Evolutionary conservation across 2,329 filamentous ascomycete genomes (phyloP).

Genomic region (Endothia cerciana): DNA sequence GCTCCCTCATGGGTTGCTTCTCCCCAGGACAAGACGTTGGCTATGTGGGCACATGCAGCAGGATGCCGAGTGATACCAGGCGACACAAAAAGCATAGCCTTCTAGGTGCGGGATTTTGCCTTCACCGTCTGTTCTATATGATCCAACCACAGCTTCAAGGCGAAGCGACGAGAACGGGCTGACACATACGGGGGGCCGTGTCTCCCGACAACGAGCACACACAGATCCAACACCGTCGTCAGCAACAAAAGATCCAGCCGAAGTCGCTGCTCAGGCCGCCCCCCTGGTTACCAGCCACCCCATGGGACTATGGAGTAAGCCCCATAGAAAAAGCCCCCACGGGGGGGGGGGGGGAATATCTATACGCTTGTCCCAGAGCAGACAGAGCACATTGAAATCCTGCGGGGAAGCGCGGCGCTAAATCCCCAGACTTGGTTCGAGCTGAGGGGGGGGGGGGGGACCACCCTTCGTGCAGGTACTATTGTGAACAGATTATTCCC

Average conservation of each 20-base stretch:
- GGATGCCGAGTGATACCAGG: too few relatives aligned
- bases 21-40: background rate
- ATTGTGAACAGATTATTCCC: background rate
- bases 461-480: background rate
- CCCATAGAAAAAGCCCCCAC: background rate
- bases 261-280: background rate
- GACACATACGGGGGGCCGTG: too few relatives aligned
- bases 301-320: background rate
- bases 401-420: constrained; percentile 12
- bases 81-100: too few relatives aligned
- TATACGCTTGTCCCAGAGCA: background rate
- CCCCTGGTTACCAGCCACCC: background rate
- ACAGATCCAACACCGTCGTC: too few relatives aligned
- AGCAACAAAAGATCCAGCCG: background rate
- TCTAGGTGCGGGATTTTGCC: too few relatives aligned
- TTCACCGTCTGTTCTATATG: too few relatives aligned
- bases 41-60: too few relatives aligned
- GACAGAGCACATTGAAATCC: background rate
- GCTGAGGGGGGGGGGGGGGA: too few relatives aligned
- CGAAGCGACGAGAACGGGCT: too few relatives aligned
- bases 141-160: too few relatives aligned
- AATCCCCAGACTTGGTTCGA: background rate
- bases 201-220: too few relatives aligned
- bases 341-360: too few relatives aligned
- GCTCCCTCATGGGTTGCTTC: background rate